Evolutionary conservation across 1,139 yeast species (phyloP).

Genomic region (Debaryomyces udenii): DNA sequence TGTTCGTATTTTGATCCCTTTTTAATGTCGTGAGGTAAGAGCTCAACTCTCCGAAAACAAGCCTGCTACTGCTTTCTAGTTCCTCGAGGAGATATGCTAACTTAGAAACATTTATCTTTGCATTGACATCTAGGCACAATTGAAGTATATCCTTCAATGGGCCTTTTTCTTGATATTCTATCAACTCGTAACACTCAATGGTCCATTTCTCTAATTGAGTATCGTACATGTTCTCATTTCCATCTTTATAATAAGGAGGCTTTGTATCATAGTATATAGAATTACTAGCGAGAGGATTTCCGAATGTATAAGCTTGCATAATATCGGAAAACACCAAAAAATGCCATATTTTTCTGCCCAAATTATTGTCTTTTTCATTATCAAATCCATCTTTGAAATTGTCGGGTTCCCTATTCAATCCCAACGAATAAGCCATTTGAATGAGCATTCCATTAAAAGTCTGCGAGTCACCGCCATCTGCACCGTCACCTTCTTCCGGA

Average conservation of each 20-base stretch:
- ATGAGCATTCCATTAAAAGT: constrained; percentile 45
- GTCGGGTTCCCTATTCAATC: constrained; percentile 48
- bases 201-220: constrained; percentile 26
- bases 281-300: constrained; percentile 38
- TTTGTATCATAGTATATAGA: constrained; percentile 36
- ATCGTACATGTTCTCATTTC: constrained; percentile 34
- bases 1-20: not conserved
- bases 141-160: not conserved
- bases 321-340: constrained; percentile 38
- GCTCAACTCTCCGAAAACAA: not conserved
- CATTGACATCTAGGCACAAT: not conserved
- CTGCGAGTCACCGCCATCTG: constrained; percentile 51
- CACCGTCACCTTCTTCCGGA: constrained; percentile 53
- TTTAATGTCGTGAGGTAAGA: not conserved
- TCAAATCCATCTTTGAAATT: constrained; percentile 21
- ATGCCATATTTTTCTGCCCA: constrained; percentile 41
- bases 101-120: not conserved
- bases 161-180: not conserved
- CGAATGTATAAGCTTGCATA: constrained; percentile 37
- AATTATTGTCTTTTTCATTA: constrained; percentile 29
- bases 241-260: constrained; percentile 31
- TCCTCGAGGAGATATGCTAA: not conserved
- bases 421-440: constrained; percentile 46
- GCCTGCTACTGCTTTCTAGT: not conserved
- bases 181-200: not conserved